Evolutionary conservation across 108 stramenopile species (phyloP).

Genomic region (Cyclostephanos invisitatus): DNA sequence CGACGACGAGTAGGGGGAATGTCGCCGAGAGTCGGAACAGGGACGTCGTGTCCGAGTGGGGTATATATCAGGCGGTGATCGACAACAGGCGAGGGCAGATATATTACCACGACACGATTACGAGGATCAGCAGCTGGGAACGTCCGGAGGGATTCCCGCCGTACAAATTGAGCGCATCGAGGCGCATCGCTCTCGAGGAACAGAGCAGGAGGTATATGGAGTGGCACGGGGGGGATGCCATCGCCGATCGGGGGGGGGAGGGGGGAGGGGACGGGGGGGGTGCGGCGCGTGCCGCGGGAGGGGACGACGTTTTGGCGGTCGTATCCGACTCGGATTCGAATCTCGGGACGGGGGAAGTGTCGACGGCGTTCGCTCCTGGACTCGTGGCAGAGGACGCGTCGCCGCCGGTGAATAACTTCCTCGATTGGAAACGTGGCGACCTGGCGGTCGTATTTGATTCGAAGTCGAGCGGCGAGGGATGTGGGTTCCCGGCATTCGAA

Average conservation of each 20-base stretch:
- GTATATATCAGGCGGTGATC: conserved; percentile 12
- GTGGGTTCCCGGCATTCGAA: not conserved
- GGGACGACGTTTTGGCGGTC: too few species aligned
- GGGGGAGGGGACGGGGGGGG: too few species aligned
- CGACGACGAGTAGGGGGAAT: conserved; percentile 2
- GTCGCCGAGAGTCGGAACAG: not conserved
- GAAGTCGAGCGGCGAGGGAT: not conserved
- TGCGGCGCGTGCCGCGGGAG: too few species aligned
- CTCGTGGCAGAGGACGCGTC: not conserved
- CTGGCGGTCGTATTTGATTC: not conserved
- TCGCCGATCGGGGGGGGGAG: too few species aligned
- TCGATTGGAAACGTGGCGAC: not conserved
- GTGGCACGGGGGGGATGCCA: conserved; percentile 7
- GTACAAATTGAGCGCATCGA: conserved; percentile 23
- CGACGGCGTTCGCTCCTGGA: not conserved
- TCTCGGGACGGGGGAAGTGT: not conserved
- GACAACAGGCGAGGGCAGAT: conserved; percentile 45
- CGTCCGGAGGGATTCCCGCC: conserved; percentile 51
- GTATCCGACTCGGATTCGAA: not conserved
- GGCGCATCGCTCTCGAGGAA: conserved; percentile 12
- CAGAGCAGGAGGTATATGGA: conserved; percentile 20
- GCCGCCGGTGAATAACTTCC: too few species aligned
- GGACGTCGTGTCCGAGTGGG: conserved; percentile 14
- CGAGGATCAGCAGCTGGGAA: conserved; percentile 76
- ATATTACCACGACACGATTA: conserved; percentile 71